These are phyloP conservation scores for Auxenochlorella pyrenoidosa DNA, from an alignment of 139 green algal genomes.

Conservation along the genomic window DNA sequence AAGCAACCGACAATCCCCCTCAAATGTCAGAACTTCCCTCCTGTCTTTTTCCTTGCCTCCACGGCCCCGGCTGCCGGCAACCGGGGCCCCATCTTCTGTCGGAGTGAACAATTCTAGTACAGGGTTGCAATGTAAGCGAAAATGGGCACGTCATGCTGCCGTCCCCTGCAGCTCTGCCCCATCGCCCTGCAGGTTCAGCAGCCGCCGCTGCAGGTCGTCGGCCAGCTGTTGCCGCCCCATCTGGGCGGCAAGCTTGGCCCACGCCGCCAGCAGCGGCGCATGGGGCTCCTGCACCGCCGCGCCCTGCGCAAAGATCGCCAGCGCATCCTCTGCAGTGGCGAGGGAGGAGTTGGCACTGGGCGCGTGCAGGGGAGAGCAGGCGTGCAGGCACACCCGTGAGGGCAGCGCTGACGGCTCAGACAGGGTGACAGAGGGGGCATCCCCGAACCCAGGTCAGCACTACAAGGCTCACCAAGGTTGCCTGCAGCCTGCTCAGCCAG, in stretches of 20 bases:
- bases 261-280: slow-evolving; percentile 70
- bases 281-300: slow-evolving; percentile 51
- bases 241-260: slow-evolving; percentile 59
- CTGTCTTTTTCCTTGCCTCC: too few species aligned
- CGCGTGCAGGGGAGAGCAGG: neutral
- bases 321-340: slow-evolving; percentile 17
- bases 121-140: too few species aligned
- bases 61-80: too few species aligned
- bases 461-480: slow-evolving; percentile 20
- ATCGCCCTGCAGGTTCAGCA: neutral
- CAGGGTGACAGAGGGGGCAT: too few species aligned
- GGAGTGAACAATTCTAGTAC: too few species aligned
- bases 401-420: neutral
- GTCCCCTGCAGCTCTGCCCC: neutral
- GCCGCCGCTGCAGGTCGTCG: slow-evolving; percentile 26
- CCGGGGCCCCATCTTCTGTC: too few species aligned
- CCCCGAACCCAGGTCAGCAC: too few species aligned
- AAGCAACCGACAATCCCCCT: too few species aligned
- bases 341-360: neutral
- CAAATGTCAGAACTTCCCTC: too few species aligned
- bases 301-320: slow-evolving; percentile 64
- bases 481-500: slow-evolving; percentile 63
- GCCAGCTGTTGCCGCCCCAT: slow-evolving; percentile 43
- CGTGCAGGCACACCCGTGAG: neutral
- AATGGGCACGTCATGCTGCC: too few species aligned